A percentile compares a stretch with the other conserved stretches of the same genome.
These are phyloP conservation scores for Spiraea crenata DNA, from an alignment of 331 rosid genomes.

Conservation along the genomic window DNA sequence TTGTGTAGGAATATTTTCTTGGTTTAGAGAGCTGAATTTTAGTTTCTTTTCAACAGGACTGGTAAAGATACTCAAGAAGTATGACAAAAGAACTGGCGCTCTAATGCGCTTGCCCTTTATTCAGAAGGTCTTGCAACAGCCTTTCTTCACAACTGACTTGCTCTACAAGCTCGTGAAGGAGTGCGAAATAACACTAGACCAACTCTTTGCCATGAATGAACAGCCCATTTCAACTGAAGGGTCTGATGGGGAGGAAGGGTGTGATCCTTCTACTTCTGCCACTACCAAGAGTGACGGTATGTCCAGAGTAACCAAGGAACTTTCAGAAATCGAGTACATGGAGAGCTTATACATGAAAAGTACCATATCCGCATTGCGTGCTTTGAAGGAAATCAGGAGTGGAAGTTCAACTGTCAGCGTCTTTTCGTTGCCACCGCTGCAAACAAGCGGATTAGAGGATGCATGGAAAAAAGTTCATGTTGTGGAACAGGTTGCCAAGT, in stretches of 20 bases:
- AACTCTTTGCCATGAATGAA: conserved; percentile 54
- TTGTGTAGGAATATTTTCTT: not conserved
- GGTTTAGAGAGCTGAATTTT: not conserved
- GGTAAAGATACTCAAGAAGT: conserved; percentile 89
- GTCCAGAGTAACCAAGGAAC: conserved; percentile 51
- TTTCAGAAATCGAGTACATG: conserved; percentile 78
- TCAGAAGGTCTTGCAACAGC: conserved; percentile 89
- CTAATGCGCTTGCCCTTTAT: conserved; percentile 93
- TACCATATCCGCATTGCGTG: conserved; percentile 75
- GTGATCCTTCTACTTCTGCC: conserved; percentile 60
- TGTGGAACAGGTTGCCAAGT: conserved; percentile 37
- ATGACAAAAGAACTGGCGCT: conserved; percentile 98
- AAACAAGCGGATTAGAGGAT: conserved; percentile 36
- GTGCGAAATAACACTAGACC: conserved; percentile 84
- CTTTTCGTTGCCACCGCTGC: conserved; percentile 92
- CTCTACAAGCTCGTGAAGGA: conserved; percentile 93
- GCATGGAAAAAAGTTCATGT: conserved; percentile 35
- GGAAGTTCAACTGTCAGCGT: conserved; percentile 86
- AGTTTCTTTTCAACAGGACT: conserved; percentile 51
- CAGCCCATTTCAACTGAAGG: conserved; percentile 39
- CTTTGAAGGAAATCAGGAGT: conserved; percentile 85
- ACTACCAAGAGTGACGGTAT: conserved; percentile 41
- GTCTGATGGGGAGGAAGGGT: conserved; percentile 45
- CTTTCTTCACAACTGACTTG: conserved; percentile 92
- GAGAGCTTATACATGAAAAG: conserved; percentile 91